Conservation (phyloP, 2,329 filamentous ascomycete genomes). For the Fusarium zealandicum region DNA sequence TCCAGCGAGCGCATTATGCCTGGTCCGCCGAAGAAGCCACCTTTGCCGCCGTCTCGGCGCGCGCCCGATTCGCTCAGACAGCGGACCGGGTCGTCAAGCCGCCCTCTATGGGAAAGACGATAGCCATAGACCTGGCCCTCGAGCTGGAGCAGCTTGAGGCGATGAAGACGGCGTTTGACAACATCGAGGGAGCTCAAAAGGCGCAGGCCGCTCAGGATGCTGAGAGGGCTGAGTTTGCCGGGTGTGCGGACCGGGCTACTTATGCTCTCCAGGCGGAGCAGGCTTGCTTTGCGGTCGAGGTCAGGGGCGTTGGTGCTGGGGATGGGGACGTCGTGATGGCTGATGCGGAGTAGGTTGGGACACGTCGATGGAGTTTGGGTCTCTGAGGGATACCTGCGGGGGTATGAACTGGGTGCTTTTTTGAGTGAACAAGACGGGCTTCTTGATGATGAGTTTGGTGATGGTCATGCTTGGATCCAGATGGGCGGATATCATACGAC, state of each 20-base stretch:
- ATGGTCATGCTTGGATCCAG: not conserved
- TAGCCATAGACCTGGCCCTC: not conserved
- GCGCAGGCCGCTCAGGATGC: slow-evolving; percentile 29
- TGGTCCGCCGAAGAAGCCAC: slow-evolving; percentile 37
- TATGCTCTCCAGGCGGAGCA: slow-evolving; percentile 39
- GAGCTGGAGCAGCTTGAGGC: slow-evolving; percentile 9
- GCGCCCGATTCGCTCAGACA: slow-evolving; percentile 33
- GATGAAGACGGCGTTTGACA: slow-evolving; percentile 22
- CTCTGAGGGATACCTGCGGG: not conserved
- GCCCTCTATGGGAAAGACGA: not conserved
- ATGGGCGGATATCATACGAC: not conserved
- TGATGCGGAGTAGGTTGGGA: not conserved
- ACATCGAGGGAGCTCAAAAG: slow-evolving; percentile 21
- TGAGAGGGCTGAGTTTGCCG: slow-evolving; percentile 37
- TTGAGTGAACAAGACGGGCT: too few species aligned
- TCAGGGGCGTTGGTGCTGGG: not conserved
- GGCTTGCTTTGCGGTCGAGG: slow-evolving; percentile 31
- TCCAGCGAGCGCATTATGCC: slow-evolving; percentile 27
- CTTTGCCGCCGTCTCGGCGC: slow-evolving; percentile 31
- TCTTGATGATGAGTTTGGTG: not conserved
- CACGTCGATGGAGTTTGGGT: not conserved
- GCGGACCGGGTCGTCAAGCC: slow-evolving; percentile 30
- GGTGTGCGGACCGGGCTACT: slow-evolving; percentile 37
- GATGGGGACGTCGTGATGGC: not conserved
- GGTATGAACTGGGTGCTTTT: not conserved